phyloP scores from a whole-genome alignment of 495 filamentous ascomycete species.

The Aspergillus incahuasiensis region DNA sequence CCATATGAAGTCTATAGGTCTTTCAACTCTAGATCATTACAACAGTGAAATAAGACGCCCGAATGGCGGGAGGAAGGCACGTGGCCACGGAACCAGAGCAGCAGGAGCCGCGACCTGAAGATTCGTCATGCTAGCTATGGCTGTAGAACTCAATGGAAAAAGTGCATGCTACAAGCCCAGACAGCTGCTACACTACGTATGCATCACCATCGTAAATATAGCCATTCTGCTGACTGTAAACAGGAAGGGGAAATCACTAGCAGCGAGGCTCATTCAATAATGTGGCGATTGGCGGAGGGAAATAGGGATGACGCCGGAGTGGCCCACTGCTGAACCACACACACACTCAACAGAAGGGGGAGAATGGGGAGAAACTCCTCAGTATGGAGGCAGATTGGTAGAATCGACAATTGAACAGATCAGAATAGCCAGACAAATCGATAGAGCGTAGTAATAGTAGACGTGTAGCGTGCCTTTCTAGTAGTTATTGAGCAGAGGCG shows the following conservation, averaged over 20 bases:
- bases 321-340: slow-evolving; percentile 50
- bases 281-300: slow-evolving; percentile 36
- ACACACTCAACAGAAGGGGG: slow-evolving; percentile 8
- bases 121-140: not conserved
- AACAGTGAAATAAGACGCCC: too few relatives aligned
- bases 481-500: not conserved
- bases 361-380: slow-evolving; percentile 16
- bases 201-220: not conserved
- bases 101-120: not conserved
- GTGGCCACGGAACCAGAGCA: slow-evolving; percentile 1
- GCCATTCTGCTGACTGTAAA: not conserved
- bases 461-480: not conserved
- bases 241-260: slow-evolving; percentile 8
- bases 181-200: too few relatives aligned
- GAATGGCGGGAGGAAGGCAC: not conserved
- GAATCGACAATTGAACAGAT: not conserved
- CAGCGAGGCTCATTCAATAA: slow-evolving; percentile 22
- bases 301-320: slow-evolving; percentile 41
- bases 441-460: not conserved
- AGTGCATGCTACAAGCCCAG: not conserved
- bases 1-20: not conserved
- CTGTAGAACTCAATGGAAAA: not conserved
- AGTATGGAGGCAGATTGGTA: not conserved
- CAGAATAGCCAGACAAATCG: not conserved
- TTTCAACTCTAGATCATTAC: too few relatives aligned